Evolutionary conservation across 164 flowering plant genomes (phyloP).

Genomic region (Nymphaea thermarum): DNA sequence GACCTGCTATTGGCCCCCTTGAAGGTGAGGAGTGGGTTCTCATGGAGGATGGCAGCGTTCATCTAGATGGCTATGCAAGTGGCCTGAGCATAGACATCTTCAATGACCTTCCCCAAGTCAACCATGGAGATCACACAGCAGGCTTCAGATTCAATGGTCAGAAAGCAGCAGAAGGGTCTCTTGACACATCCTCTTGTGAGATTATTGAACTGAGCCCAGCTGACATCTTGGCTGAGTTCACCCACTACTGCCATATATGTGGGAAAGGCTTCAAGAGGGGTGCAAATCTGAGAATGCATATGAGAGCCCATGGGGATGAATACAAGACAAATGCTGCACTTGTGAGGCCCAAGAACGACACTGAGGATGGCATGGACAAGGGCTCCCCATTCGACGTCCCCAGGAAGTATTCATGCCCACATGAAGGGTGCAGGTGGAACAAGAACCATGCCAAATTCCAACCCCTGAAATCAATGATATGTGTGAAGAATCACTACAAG

Average conservation of each 20-base stretch:
- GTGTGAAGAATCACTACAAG: constrained; percentile 79
- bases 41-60: neutral
- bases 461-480: constrained; percentile 70
- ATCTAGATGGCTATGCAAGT: neutral
- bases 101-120: neutral
- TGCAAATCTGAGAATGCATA: constrained; percentile 81
- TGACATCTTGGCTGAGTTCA: constrained; percentile 47
- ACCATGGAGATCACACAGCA: neutral
- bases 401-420: constrained; percentile 69
- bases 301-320: constrained; percentile 81
- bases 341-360: constrained; percentile 20
- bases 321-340: constrained; percentile 47
- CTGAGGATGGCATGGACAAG: neutral
- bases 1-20: neutral
- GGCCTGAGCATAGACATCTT: neutral
- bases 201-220: constrained; percentile 38
- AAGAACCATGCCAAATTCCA: constrained; percentile 62
- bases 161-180: neutral
- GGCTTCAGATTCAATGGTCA: neutral
- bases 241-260: constrained; percentile 58
- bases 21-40: neutral
- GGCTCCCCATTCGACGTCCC: constrained; percentile 5
- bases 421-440: constrained; percentile 73
- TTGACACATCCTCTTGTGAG: constrained; percentile 10
- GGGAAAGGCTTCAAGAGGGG: constrained; percentile 82